Conservation (phyloP, 2,329 filamentous ascomycete genomes). For the Ophioceras dolichostomum region DNA sequence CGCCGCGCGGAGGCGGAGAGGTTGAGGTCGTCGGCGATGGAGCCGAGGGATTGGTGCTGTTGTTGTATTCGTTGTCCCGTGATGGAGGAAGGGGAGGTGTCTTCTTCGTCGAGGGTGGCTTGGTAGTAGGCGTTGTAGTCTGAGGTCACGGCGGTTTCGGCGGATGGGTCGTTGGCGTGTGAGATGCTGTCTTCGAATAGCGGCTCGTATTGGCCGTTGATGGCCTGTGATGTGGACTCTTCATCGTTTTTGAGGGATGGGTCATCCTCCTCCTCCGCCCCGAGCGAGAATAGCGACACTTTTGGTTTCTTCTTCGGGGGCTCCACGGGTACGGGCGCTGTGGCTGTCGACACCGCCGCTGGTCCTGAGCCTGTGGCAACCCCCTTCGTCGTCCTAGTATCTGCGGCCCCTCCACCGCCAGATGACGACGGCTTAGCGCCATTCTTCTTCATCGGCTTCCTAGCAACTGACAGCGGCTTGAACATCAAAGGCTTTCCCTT, state of each 20-base stretch:
- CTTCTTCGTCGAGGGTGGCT: no score
- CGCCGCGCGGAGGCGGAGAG: constrained; percentile 65
- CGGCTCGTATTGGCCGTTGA: constrained; percentile 33
- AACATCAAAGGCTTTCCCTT: constrained; percentile 79
- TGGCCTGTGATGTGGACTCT: not conserved
- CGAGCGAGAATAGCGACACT: constrained; percentile 58
- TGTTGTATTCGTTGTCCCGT: constrained; percentile 6
- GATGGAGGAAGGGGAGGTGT: not conserved
- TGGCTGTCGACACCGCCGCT: no score
- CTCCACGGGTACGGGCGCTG: constrained; percentile 12
- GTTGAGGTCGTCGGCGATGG: constrained; percentile 66
- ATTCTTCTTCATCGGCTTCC: constrained; percentile 60
- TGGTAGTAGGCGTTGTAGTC: constrained; percentile 3
- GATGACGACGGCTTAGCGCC: no score
- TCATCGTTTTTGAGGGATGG: constrained; percentile 1
- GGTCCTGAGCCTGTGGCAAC: no score
- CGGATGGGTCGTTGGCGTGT: not conserved
- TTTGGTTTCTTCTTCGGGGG: constrained; percentile 49
- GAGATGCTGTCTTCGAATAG: constrained; percentile 26
- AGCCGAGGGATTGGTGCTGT: constrained; percentile 45
- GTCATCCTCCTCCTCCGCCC: constrained; percentile 22
- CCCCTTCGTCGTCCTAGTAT: no score
- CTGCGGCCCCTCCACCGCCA: no score
- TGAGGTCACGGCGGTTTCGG: not conserved
- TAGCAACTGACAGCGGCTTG: constrained; percentile 72